A percentile compares a stretch with the other conserved stretches of the same genome.
Evolutionary conservation across 129 eudicot species (phyloP).

Genomic region (Oenanthe sinensis): DNA sequence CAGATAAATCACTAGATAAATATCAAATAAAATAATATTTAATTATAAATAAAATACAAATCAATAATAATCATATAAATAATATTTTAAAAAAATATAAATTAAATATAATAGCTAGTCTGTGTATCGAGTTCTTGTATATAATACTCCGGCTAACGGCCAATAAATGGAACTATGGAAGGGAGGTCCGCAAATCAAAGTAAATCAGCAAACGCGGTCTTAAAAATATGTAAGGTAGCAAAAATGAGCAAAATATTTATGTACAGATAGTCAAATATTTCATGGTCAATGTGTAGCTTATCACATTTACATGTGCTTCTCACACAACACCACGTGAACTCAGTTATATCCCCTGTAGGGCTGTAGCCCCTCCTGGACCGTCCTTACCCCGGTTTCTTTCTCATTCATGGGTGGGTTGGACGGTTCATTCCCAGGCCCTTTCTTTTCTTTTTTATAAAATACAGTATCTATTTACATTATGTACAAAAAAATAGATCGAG

Average conservation of each 20-base stretch:
- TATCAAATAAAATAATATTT: too few species aligned
- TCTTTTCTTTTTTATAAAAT: neutral
- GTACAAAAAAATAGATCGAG: neutral
- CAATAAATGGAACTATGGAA: neutral
- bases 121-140: too few species aligned
- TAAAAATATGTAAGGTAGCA: neutral
- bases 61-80: too few species aligned
- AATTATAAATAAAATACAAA: too few species aligned
- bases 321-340: neutral
- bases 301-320: neutral
- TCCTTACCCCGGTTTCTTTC: neutral
- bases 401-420: neutral
- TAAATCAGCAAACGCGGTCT: slow-evolving; percentile 4
- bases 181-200: neutral
- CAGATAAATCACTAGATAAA: too few species aligned
- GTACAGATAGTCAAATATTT: neutral
- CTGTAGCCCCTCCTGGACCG: neutral
- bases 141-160: too few species aligned
- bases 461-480: neutral
- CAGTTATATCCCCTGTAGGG: neutral
- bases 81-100: too few species aligned
- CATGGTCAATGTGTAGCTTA: neutral
- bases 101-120: too few species aligned
- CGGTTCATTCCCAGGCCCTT: neutral
- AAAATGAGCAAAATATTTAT: neutral